Base-by-base conservation (phyloP, 2,329 filamentous ascomycete species). In the Fusarium nematophilum region DNA sequence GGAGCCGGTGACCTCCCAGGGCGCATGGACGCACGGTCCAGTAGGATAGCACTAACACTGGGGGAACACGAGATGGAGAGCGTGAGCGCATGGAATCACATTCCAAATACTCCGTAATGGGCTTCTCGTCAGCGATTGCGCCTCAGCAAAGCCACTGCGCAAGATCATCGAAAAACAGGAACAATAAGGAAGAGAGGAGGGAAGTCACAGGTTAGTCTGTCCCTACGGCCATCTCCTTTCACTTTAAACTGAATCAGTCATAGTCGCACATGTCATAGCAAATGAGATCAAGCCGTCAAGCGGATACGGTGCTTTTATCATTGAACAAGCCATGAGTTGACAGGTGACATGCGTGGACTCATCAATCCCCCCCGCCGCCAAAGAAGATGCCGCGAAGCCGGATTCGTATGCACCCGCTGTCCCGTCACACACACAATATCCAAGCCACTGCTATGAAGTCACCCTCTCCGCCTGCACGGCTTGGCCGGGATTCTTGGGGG, bases 371-470 rank as follows among this genome's bases (percentile, higher is more conserved):
- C 7, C 29, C 47, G n/a, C 36, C 36, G 26, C 47, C 18, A 26
- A 17, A 33, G 6, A n/a, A 23, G 15, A 33, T 53, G 36, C 48
- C 36, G 42, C 31, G 25, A 31, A 52, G 36, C 25, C 39, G 23
- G 15, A 42, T 55, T 53, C 33, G 48, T 29, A 44, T 48, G 36
- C 56, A 44, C 27, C 47, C 46, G 42, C 26, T 6, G 3, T 15
- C 38, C 9, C 21, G 23, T 21, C 15, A 10, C 51, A 36, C 39
- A 43, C 34, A 34, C 17, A 49, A 62, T 44, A 53, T 47, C 61
- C 44, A 56, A 64, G 62, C 61, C 62, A 64, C 61, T 18, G 36
- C 49, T 37, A 64, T 64, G 62, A 65, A 64, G 62, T 65, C 62
- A 64, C 57, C 45, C 40, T 21, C 21, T 21, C 21, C 21, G 21